Evolutionary conservation across 1,284 basidiomycete species (phyloP).

Genomic region (Austropuccinia psidii): DNA sequence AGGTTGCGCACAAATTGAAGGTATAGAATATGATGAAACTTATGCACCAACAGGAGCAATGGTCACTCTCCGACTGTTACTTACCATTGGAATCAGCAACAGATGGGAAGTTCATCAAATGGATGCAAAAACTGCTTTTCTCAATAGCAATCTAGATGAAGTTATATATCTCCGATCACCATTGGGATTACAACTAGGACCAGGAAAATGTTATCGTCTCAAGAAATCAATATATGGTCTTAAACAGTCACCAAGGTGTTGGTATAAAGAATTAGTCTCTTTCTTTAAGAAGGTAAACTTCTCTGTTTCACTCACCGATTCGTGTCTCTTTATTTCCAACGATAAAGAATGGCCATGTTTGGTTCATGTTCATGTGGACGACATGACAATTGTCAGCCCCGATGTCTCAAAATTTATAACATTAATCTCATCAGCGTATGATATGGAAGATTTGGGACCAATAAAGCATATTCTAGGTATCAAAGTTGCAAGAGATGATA

Average conservation of each 20-base stretch:
- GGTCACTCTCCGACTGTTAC: neutral
- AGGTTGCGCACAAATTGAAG: neutral
- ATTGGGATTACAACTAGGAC: neutral
- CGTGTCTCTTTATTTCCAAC: neutral
- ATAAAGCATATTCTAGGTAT: neutral
- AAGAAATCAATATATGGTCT: conserved; percentile 4
- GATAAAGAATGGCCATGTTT: neutral
- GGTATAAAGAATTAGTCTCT: neutral
- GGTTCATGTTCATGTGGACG: conserved; percentile 3
- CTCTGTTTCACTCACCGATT: neutral
- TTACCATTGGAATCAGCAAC: neutral
- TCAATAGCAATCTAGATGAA: neutral
- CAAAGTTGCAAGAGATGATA: neutral
- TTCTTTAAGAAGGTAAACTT: neutral
- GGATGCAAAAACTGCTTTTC: neutral
- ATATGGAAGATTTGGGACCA: neutral
- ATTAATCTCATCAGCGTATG: neutral
- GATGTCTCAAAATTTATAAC: neutral
- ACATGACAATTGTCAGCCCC: neutral
- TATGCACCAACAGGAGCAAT: neutral
- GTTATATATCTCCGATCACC: neutral
- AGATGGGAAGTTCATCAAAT: neutral
- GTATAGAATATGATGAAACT: neutral
- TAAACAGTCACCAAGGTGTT: neutral
- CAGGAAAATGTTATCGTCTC: neutral